These are phyloP conservation scores for Podospora sp. DNA, from an alignment of 495 filamentous ascomycete genomes.

Conservation along the genomic window DNA sequence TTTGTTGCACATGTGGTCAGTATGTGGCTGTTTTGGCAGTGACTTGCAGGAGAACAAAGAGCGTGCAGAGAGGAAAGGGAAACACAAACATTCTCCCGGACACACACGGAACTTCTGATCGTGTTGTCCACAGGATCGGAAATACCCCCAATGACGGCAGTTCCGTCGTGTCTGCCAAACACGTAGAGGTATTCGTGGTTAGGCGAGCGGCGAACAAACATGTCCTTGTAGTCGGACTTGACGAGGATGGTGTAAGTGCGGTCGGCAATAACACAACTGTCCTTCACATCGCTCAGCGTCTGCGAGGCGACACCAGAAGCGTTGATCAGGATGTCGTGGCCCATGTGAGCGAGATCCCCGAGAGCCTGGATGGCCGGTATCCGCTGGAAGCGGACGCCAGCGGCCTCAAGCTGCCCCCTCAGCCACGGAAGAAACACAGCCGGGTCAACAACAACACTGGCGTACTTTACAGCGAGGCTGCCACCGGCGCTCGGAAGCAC, in stretches of 20 bases:
- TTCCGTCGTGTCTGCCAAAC: conserved; percentile 26
- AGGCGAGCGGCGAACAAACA: conserved; percentile 12
- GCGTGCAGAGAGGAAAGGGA: neutral
- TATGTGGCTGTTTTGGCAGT: neutral
- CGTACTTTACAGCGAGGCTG: conserved; percentile 20
- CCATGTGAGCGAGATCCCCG: conserved; percentile 19
- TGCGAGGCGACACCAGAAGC: conserved; percentile 15
- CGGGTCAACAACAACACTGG: conserved; percentile 33
- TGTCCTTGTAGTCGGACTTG: conserved; percentile 15
- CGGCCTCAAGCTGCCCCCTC: conserved; percentile 21
- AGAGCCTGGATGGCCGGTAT: conserved; percentile 22
- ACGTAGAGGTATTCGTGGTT: conserved; percentile 20
- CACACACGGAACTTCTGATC: neutral
- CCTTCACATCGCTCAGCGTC: conserved; percentile 22
- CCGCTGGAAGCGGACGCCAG: conserved; percentile 32
- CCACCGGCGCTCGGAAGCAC: neutral
- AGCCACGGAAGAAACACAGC: conserved; percentile 36
- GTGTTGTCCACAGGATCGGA: conserved; percentile 13
- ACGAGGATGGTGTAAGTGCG: conserved; percentile 22
- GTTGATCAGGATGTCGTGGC: conserved; percentile 23
- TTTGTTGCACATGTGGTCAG: conserved; percentile 8
- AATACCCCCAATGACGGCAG: conserved; percentile 23
- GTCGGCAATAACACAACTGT: conserved; percentile 17
- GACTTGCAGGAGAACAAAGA: too few species aligned
- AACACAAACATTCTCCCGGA: conserved; percentile 19